A percentile compares a stretch with the other conserved stretches of the same genome.
Evolutionary conservation across 306 rosid genomes (phyloP).

Genomic region (Coriaria nepalensis): DNA sequence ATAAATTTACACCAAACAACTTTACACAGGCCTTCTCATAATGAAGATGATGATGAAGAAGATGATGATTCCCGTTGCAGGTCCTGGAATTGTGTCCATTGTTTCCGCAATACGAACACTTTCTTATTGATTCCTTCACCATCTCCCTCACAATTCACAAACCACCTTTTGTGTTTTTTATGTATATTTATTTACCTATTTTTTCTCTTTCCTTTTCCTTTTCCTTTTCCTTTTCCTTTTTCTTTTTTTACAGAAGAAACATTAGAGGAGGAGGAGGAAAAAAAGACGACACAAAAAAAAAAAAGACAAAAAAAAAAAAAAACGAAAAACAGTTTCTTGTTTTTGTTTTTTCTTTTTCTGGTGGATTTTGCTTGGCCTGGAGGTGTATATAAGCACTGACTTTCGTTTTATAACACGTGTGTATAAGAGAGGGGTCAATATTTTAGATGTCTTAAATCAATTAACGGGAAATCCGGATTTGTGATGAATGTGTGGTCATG

Average conservation of each 20-base stretch:
- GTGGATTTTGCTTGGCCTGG: too few species aligned
- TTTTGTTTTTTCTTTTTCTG: too few species aligned
- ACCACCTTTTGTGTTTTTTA: background rate
- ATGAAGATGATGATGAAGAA: background rate
- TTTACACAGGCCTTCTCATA: slow-evolving; percentile 15
- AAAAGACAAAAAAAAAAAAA: too few species aligned
- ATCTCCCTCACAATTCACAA: slow-evolving; percentile 7
- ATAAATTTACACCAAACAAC: slow-evolving; percentile 44
- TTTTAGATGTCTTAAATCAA: too few species aligned
- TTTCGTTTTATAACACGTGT: too few species aligned
- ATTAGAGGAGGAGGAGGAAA: too few species aligned
- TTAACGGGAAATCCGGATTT: too few species aligned
- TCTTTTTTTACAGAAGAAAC: background rate
- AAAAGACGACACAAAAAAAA: too few species aligned
- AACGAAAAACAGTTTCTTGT: too few species aligned
- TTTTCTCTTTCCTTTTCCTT: background rate
- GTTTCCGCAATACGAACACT: slow-evolving; percentile 33
- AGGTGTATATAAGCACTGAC: too few species aligned
- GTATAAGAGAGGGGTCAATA: too few species aligned
- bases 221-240: background rate
- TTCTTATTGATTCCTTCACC: slow-evolving; percentile 25
- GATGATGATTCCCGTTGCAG: slow-evolving; percentile 7
- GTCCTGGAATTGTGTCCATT: slow-evolving; percentile 32
- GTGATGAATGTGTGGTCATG: too few species aligned
- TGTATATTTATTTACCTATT: background rate